Evolutionary conservation across 306 rosid genomes (phyloP).

Genomic region (Lotus japonicus): DNA sequence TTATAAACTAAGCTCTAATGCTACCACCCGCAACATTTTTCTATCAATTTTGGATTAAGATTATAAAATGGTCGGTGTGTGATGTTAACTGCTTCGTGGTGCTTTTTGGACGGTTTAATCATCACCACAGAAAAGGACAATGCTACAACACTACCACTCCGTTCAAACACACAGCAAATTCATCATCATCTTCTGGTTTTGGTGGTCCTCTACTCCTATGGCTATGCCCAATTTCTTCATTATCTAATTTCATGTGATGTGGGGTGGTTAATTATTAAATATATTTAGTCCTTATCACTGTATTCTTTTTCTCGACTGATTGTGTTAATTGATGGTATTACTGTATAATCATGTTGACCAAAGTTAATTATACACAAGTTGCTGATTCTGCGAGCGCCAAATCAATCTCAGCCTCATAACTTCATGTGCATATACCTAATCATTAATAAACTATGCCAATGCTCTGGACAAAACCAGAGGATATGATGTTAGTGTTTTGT

Average conservation of each 20-base stretch:
- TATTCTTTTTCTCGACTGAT: neutral
- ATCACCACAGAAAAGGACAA: slow-evolving; percentile 22
- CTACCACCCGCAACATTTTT: neutral
- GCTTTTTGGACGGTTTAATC: slow-evolving; percentile 30
- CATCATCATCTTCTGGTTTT: neutral
- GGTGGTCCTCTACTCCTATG: slow-evolving; percentile 18
- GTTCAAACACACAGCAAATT: neutral
- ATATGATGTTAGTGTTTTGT: slow-evolving; percentile 6
- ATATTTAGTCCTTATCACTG: neutral
- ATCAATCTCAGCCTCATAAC: slow-evolving; percentile 13
- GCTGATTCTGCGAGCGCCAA: slow-evolving; percentile 2
- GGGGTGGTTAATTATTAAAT: neutral
- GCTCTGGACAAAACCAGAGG: slow-evolving; percentile 3
- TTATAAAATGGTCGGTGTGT: neutral
- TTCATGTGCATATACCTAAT: slow-evolving; percentile 11
- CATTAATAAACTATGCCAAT: neutral
- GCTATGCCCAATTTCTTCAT: neutral
- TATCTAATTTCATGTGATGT: slow-evolving; percentile 6
- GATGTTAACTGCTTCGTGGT: neutral
- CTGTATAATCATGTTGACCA: neutral
- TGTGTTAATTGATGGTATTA: neutral
- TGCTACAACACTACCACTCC: neutral
- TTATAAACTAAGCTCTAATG: neutral
- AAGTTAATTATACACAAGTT: neutral
- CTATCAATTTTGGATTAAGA: neutral